These are phyloP conservation scores for Zizania palustris DNA, from an alignment of 202 grass and related monocot genomes.

Conservation along the genomic window DNA sequence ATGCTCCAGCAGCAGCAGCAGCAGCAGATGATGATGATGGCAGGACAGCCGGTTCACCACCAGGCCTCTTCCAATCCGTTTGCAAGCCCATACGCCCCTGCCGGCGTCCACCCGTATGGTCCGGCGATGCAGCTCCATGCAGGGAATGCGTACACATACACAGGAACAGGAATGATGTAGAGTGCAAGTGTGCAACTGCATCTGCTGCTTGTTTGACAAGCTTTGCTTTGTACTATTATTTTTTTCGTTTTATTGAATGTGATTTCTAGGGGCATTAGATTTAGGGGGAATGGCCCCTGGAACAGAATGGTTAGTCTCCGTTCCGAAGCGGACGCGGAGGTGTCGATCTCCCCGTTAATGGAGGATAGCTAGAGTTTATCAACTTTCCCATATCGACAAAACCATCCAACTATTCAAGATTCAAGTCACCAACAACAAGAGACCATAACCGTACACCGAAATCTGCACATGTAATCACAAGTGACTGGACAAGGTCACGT, in stretches of 20 bases:
- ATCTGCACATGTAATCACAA: background rate
- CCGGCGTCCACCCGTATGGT: constrained; percentile 43
- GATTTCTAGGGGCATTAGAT: background rate
- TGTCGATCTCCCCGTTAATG: background rate
- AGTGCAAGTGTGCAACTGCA: background rate
- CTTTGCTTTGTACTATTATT: background rate
- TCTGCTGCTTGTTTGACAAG: background rate
- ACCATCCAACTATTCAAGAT: background rate
- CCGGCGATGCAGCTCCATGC: constrained; percentile 56
- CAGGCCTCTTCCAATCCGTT: constrained; percentile 69
- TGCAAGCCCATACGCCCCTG: constrained; percentile 37
- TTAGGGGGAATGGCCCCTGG: too few relatives aligned
- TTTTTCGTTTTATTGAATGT: background rate
- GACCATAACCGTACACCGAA: background rate
- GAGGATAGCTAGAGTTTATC: background rate
- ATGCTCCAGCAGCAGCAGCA: constrained; percentile 68
- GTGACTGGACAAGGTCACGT: background rate
- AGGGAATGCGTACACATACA: constrained; percentile 55
- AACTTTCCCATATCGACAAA: background rate
- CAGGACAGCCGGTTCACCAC: constrained; percentile 39
- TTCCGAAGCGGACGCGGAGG: background rate
- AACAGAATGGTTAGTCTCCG: background rate
- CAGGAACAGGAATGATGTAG: constrained; percentile 66
- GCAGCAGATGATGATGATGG: constrained; percentile 62
- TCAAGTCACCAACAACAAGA: background rate